phyloP scores from a whole-genome alignment of 306 rosid genomes.

The Castanea mollissima region DNA sequence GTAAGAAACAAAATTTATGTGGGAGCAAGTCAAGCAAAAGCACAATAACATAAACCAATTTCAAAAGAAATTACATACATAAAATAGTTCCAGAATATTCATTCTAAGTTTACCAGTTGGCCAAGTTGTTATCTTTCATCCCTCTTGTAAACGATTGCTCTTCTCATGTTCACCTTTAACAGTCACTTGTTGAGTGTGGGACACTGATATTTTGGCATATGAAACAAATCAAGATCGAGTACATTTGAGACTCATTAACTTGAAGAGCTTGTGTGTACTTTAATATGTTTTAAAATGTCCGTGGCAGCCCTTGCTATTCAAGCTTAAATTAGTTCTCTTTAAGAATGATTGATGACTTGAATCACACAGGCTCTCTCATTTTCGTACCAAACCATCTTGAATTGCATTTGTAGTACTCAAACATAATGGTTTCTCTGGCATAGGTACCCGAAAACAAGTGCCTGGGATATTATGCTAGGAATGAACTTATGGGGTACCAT shows the following conservation, averaged over 20 bases:
- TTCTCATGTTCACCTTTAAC: not conserved
- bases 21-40: not conserved
- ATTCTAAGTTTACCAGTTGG: conserved; percentile 14
- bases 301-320: not conserved
- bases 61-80: not conserved
- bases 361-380: not conserved
- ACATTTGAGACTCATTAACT: conserved; percentile 9
- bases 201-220: not conserved
- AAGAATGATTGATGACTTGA: not conserved
- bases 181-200: not conserved
- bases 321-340: not conserved
- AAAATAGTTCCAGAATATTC: not conserved
- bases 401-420: not conserved
- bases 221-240: conserved; percentile 1
- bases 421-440: conserved; percentile 21
- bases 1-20: not conserved
- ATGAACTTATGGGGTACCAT: conserved; percentile 99
- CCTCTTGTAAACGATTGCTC: conserved; percentile 1
- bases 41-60: not conserved
- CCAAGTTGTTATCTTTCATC: conserved; percentile 4
- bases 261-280: not conserved
- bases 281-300: not conserved
- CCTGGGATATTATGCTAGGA: conserved; percentile 97
- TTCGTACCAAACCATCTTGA: conserved; percentile 3
- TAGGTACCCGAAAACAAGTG: conserved; percentile 94